Percentiles rank a stretch among this genome's conserved stretches.
phyloP scores from a whole-genome alignment of 768 basidiomycete species.

The Amanita rubescens region DNA sequence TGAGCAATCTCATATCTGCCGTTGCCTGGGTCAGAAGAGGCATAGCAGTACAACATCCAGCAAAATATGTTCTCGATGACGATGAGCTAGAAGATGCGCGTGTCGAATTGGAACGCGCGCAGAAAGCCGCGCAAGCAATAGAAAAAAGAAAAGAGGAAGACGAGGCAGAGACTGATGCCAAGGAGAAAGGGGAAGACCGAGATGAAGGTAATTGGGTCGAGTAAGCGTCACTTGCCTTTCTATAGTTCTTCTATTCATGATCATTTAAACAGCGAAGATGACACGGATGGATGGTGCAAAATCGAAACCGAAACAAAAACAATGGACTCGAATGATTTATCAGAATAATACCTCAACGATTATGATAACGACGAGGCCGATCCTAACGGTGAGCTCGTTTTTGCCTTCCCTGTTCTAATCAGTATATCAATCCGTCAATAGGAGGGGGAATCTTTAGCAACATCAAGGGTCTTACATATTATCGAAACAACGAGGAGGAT shows the following conservation, averaged over 20 bases:
- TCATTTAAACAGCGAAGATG: conserved; percentile 30
- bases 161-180: conserved; percentile 45
- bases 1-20: too few species aligned
- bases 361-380: conserved; percentile 74
- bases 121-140: conserved; percentile 68
- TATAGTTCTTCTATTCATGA: conserved; percentile 11
- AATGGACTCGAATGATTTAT: conserved; percentile 51
- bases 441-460: conserved; percentile 80
- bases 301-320: conserved; percentile 21
- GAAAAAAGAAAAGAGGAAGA: conserved; percentile 59
- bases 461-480: conserved; percentile 91
- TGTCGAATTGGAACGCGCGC: conserved; percentile 75
- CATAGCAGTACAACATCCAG: too few species aligned
- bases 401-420: not conserved
- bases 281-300: conserved; percentile 49
- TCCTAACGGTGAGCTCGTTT: conserved; percentile 22
- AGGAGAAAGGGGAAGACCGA: too few species aligned
- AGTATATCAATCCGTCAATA: not conserved
- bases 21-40: too few species aligned
- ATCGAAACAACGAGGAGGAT: conserved; percentile 87
- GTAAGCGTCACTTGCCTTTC: conserved; percentile 45
- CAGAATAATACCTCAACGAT: conserved; percentile 83
- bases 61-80: too few species aligned
- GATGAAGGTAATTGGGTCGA: conserved; percentile 74
- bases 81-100: conserved; percentile 56